phyloP scores from a whole-genome alignment of 1,139 yeast genomes.

The Zygotorulaspora mrakii region DNA sequence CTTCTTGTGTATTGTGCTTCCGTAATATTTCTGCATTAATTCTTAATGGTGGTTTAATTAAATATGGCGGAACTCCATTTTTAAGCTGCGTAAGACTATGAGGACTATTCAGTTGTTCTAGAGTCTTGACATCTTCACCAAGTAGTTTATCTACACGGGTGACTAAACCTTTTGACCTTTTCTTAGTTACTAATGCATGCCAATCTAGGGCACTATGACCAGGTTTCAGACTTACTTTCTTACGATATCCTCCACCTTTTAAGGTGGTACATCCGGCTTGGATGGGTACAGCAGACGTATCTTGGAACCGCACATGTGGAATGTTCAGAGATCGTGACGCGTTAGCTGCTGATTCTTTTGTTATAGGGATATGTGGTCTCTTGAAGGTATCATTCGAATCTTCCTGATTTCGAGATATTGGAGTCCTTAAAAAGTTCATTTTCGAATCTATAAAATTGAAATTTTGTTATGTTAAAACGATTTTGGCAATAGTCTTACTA shows the following conservation, averaged over 20 bases:
- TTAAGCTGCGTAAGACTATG: constrained; percentile 18
- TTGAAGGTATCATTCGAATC: neutral
- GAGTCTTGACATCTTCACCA: constrained; percentile 10
- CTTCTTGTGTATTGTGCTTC: constrained; percentile 54
- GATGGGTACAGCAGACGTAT: constrained; percentile 4
- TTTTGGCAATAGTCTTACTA: too few species aligned
- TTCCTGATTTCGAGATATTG: neutral
- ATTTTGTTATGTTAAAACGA: too few species aligned
- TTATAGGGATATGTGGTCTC: constrained; percentile 2
- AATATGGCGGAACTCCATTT: constrained; percentile 25
- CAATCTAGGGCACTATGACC: constrained; percentile 38
- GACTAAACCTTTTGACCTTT: constrained; percentile 25
- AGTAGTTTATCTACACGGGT: constrained; percentile 20
- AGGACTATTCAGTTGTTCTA: constrained; percentile 19
- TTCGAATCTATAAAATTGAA: too few species aligned
- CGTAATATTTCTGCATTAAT: constrained; percentile 59
- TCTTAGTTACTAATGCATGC: constrained; percentile 24
- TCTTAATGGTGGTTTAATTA: constrained; percentile 42
- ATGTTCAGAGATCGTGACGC: constrained; percentile 3
- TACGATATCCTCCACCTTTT: constrained; percentile 25
- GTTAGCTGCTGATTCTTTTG: constrained; percentile 1
- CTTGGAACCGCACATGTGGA: constrained; percentile 1
- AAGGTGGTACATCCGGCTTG: constrained; percentile 22
- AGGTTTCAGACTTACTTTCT: constrained; percentile 32
- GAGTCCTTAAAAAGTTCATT: constrained; percentile 2